These are phyloP conservation scores for Bryopsis sp. DNA, from an alignment of 139 green algal species.

Conservation along the genomic window DNA sequence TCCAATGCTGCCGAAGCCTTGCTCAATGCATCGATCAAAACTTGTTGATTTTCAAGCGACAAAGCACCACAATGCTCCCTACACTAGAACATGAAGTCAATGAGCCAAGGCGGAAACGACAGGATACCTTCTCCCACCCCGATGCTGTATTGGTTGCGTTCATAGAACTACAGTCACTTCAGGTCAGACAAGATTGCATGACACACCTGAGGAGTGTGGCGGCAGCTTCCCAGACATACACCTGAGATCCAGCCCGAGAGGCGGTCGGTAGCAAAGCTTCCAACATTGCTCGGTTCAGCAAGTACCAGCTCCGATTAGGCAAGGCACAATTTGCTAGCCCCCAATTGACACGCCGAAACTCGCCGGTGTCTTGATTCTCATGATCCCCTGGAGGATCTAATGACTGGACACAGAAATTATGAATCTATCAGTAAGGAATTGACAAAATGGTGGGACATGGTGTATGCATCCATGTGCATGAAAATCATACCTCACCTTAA, in stretches of 20 bases:
- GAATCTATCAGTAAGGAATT: too few species aligned
- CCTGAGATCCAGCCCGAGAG: slow-evolving; percentile 6
- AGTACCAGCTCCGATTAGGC: background rate
- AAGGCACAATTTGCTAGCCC: slow-evolving; percentile 3
- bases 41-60: slow-evolving; percentile 12
- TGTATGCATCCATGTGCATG: background rate
- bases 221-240: slow-evolving; percentile 19
- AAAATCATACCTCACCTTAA: slow-evolving; percentile 4
- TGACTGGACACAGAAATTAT: too few species aligned
- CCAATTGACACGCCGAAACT: background rate
- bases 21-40: slow-evolving; percentile 13
- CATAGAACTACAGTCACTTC: too few species aligned
- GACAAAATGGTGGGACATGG: background rate
- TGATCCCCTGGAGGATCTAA: background rate
- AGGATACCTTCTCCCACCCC: too few species aligned
- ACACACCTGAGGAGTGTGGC: slow-evolving; percentile 8
- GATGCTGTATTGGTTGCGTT: too few species aligned
- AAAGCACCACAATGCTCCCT: slow-evolving; percentile 6
- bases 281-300: slow-evolving; percentile 4
- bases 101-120: too few species aligned
- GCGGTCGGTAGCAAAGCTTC: slow-evolving; percentile 12
- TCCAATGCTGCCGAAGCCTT: background rate
- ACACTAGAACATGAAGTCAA: background rate
- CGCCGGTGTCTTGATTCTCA: background rate
- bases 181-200: background rate